A percentile compares a stretch with the other conserved stretches of the same genome.
These are phyloP conservation scores for Apiospora kogelbergensis DNA, from an alignment of 2,329 filamentous ascomycete species.

Conservation along the genomic window DNA sequence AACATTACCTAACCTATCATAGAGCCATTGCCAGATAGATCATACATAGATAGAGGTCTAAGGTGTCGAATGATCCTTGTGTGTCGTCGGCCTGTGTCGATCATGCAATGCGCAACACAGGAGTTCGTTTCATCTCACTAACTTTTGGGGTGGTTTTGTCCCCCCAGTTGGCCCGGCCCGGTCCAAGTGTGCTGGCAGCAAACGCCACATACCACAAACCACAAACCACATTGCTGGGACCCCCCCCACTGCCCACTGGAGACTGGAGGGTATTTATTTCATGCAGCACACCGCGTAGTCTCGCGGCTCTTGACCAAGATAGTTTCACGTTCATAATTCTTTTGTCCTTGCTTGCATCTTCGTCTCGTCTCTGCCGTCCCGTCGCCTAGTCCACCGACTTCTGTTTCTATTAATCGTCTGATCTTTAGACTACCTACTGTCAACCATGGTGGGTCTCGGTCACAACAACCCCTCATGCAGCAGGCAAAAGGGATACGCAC, in stretches of 20 bases:
- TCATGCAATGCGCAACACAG: constrained; percentile 2
- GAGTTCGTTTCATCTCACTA: constrained; percentile 4
- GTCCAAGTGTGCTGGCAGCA: no score
- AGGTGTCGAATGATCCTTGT: background rate
- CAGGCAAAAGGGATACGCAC: background rate
- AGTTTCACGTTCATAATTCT: background rate
- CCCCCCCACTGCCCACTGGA: no score
- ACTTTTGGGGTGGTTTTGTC: background rate
- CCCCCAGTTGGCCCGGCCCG: no score
- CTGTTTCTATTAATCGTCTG: background rate
- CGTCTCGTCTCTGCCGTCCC: background rate
- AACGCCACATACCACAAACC: no score
- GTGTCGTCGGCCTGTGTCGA: background rate
- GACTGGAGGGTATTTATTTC: background rate
- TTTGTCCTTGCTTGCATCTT: background rate
- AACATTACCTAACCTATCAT: no score
- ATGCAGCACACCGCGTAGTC: background rate
- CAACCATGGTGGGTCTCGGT: constrained; percentile 8
- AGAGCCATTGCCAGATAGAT: no score
- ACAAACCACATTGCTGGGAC: no score
- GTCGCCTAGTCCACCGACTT: background rate
- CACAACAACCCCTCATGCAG: background rate
- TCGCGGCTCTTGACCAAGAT: background rate
- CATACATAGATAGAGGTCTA: no score
- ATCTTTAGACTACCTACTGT: background rate